A percentile compares a stretch with the other conserved stretches of the same genome.
Conservation (phyloP, 2,329 filamentous ascomycete species). For the Monosporascus sp. region DNA sequence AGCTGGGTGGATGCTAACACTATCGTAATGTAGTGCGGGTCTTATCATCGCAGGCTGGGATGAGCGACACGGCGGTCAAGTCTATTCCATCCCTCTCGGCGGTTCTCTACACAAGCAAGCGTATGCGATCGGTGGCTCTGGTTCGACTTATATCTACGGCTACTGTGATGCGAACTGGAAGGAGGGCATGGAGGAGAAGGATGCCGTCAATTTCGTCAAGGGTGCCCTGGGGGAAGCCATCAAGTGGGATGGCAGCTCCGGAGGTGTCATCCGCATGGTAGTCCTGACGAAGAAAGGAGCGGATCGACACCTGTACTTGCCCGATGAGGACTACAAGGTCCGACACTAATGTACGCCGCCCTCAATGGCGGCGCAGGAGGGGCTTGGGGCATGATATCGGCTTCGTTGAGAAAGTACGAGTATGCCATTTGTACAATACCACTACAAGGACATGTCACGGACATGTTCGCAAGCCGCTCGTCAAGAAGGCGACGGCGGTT, state of each 20-base stretch:
- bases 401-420: slow-evolving; percentile 7
- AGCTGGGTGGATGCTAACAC: slow-evolving; percentile 2
- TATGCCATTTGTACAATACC: slow-evolving; percentile 4
- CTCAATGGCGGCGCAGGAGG: neutral
- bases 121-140: slow-evolving; percentile 92
- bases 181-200: slow-evolving; percentile 88
- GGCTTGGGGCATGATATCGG: neutral
- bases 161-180: slow-evolving; percentile 97
- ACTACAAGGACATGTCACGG: neutral
- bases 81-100: slow-evolving; percentile 94
- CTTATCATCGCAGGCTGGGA: slow-evolving; percentile 99
- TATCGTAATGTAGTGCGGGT: slow-evolving; percentile 61
- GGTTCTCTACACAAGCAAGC: slow-evolving; percentile 96
- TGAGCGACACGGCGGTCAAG: slow-evolving; percentile 87
- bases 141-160: slow-evolving; percentile 98
- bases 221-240: slow-evolving; percentile 87
- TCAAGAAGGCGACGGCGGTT: neutral
- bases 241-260: slow-evolving; percentile 98
- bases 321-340: slow-evolving; percentile 80
- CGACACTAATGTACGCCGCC: slow-evolving; percentile 51
- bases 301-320: slow-evolving; percentile 89
- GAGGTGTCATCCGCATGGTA: slow-evolving; percentile 96
- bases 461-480: neutral
- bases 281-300: slow-evolving; percentile 87
- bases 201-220: slow-evolving; percentile 91